Conservation (phyloP, 1,139 yeast genomes). For the Insectozyma bohioensis region DNA sequence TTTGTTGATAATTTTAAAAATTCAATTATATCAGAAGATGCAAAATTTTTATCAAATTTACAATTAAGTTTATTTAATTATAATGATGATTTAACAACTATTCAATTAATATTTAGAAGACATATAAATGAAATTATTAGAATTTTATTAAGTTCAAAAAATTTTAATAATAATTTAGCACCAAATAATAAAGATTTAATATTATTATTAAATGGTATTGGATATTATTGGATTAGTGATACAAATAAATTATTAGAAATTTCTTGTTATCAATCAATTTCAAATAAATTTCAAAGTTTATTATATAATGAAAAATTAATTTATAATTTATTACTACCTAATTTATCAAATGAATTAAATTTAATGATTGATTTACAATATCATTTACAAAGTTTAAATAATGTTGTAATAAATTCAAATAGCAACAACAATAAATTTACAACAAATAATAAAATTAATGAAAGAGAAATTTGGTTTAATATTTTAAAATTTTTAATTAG, state of each 20-base stretch:
- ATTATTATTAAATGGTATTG: slow-evolving; percentile 43
- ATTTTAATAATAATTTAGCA: slow-evolving; percentile 26
- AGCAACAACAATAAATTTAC: background rate
- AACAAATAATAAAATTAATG: slow-evolving; percentile 25
- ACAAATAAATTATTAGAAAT: slow-evolving; percentile 42
- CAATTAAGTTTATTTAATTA: slow-evolving; percentile 45
- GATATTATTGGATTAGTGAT: slow-evolving; percentile 47
- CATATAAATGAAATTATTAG: slow-evolving; percentile 48
- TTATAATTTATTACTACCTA: slow-evolving; percentile 38
- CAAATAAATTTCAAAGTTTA: slow-evolving; percentile 38
- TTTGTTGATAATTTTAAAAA: slow-evolving; percentile 19
- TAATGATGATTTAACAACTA: slow-evolving; percentile 50
- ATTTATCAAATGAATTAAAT: slow-evolving; percentile 42
- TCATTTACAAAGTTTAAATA: slow-evolving; percentile 40
- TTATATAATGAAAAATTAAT: slow-evolving; percentile 33
- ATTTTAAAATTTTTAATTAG: slow-evolving; percentile 44
- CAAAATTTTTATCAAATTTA: slow-evolving; percentile 44
- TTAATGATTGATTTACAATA: slow-evolving; percentile 47
- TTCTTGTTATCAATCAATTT: slow-evolving; percentile 43
- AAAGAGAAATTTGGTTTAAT: slow-evolving; percentile 46
- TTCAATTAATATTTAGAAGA: slow-evolving; percentile 47
- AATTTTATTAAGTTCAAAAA: slow-evolving; percentile 41
- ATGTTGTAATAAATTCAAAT: slow-evolving; percentile 7
- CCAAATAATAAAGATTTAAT: slow-evolving; percentile 20
- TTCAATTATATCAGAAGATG: slow-evolving; percentile 49